Evolutionary conservation across 805 yeast species (phyloP), one percentile per base, ranked within the genome.

Genomic region (Candida jianshihensis): DNA sequence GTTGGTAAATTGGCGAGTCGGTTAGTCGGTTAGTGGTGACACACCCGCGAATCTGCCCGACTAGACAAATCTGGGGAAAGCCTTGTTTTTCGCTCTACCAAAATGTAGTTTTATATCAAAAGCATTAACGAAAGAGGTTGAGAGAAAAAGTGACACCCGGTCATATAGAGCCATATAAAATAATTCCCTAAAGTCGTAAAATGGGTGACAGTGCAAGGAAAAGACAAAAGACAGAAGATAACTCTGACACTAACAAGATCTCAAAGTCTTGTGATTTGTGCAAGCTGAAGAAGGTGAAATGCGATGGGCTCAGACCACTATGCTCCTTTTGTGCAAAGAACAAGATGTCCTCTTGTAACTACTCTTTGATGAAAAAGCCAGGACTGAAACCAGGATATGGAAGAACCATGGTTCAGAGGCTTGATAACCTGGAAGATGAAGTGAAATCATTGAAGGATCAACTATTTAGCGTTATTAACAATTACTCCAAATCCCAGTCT

Each of bases 311-410:
- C 6, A 42, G 35, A 21, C 53, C 51, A 3, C 22, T 31, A 7
- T 48, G 53, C 32, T 36, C 44, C 4, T 44, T 45, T 20, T 48
- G 53, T 15, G 2, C 25, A 6, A 47, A 44, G 30, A 45, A 43
- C 22, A 35, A 31, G 6, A 26, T 22, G 28, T 30, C 35, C 1
- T n/a, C 13, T 4, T 48, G 53, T 24, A 36, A 24, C 7, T 48
- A 43, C 34, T 45, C 49, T 12, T 5, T 38, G 4, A 44, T 47
- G 41, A 47, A 45, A 37, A 48, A 48, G 19, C 53, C 53, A 1
- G 53, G 53, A 1, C 36, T 48, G 15, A 48, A 48, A 19, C 45
- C 47, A 4, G 53, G 53, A 1, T 48, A 48, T 30, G 53, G 53
- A 2, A 48, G 45, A 26, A 42, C 41, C 4, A 43, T 48, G 46